These are phyloP conservation scores for Bjerkandera adusta DNA, from an alignment of 1,284 basidiomycete genomes.

Conservation along the genomic window DNA sequence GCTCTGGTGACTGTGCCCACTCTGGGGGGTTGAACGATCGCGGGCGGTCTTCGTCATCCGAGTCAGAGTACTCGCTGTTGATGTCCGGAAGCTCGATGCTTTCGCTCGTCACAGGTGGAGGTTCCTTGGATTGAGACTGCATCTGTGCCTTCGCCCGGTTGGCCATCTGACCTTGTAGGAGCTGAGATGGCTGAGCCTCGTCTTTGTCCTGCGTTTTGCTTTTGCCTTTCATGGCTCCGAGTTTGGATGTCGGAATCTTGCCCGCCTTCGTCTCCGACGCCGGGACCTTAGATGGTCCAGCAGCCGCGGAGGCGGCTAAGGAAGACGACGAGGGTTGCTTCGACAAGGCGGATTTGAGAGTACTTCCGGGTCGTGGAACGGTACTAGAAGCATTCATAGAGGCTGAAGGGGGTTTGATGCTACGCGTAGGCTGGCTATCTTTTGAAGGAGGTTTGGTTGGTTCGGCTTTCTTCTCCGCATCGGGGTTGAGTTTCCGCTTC, in stretches of 20 bases:
- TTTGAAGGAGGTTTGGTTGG: conserved; percentile 45
- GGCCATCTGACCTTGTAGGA: conserved; percentile 68
- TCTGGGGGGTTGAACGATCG: conserved; percentile 71
- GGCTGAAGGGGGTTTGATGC: conserved; percentile 35
- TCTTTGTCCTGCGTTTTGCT: conserved; percentile 37
- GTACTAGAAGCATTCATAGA: conserved; percentile 18
- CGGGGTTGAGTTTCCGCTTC: conserved; percentile 60
- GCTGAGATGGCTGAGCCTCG: conserved; percentile 50
- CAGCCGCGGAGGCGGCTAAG: conserved; percentile 14
- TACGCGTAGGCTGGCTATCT: conserved; percentile 32
- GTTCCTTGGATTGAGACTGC: conserved; percentile 53
- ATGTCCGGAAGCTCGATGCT: conserved; percentile 15
- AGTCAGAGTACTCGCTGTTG: conserved; percentile 17
- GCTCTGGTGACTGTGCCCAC: conserved; percentile 90
- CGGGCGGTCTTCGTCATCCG: conserved; percentile 77
- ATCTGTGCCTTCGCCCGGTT: conserved; percentile 64
- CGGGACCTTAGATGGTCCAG: conserved; percentile 13
- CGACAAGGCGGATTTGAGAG: conserved; percentile 27
- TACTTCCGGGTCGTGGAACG: conserved; percentile 24
- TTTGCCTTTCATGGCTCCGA: conserved; percentile 40
- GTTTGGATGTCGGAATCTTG: conserved; percentile 17
- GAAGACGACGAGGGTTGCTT: conserved; percentile 27
- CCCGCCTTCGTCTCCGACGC: conserved; percentile 12
- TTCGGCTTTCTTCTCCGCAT: conserved; percentile 57
- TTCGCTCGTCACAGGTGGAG: conserved; percentile 12